Conservation (phyloP, 176 grass and related monocot species). For the Rhynchospora breviuscula region DNA sequence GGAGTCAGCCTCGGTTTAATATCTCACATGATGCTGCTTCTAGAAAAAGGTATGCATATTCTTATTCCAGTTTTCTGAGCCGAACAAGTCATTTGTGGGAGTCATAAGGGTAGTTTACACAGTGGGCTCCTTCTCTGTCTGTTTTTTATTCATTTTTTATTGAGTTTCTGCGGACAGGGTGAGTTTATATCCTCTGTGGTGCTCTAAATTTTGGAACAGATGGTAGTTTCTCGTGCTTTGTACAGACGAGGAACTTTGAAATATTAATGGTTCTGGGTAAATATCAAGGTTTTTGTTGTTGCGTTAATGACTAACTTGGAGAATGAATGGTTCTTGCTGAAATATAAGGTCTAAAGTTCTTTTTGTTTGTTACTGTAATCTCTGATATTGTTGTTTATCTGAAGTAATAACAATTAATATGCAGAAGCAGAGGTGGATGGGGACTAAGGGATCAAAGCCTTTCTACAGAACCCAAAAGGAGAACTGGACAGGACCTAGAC, state of each 20-base stretch:
- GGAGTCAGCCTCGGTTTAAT: not conserved
- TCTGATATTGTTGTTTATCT: not conserved
- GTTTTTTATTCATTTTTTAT: too few relatives aligned
- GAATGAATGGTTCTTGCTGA: not conserved
- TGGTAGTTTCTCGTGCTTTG: too few relatives aligned
- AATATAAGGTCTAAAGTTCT: not conserved
- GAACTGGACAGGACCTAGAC: not conserved
- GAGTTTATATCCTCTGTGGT: too few relatives aligned
- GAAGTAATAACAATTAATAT: not conserved
- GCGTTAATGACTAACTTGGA: not conserved
- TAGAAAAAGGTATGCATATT: not conserved
- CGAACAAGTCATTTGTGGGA: not conserved
- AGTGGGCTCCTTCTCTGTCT: too few relatives aligned
- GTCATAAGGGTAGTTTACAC: too few relatives aligned
- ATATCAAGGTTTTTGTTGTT: not conserved
- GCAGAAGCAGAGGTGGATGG: not conserved
- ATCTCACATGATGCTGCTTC: not conserved
- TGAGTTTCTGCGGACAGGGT: too few relatives aligned
- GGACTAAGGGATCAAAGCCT: not conserved
- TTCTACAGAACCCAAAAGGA: not conserved
- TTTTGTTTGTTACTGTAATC: not conserved
- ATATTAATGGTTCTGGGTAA: too few relatives aligned
- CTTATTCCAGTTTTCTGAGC: not conserved
- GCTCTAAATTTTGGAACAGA: too few relatives aligned
- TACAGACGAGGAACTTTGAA: too few relatives aligned